Evolutionary conservation across 768 basidiomycete species (phyloP).

Genomic region (Vishniacozyma victoriae): DNA sequence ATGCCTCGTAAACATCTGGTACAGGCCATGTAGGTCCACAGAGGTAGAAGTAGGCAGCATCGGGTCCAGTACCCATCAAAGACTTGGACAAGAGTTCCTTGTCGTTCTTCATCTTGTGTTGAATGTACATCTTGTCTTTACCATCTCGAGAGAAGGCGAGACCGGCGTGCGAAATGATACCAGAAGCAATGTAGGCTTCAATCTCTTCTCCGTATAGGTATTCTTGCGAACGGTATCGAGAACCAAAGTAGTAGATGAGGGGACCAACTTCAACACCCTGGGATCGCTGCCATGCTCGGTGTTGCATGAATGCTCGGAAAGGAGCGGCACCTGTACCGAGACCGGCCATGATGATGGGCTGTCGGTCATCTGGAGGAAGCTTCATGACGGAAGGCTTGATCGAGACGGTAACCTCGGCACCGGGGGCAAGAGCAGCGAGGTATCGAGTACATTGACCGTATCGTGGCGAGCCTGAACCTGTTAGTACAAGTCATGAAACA

Average conservation of each 20-base stretch:
- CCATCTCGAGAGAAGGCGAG: constrained; percentile 95
- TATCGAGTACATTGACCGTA: constrained; percentile 97
- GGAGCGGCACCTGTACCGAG: constrained; percentile 95
- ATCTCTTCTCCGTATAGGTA: constrained; percentile 78
- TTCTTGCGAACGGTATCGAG: constrained; percentile 88
- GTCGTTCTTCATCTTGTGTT: constrained; percentile 95
- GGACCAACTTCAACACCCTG: constrained; percentile 81
- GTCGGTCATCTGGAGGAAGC: constrained; percentile 75
- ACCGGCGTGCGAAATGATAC: constrained; percentile 80
- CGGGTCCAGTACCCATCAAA: constrained; percentile 54
- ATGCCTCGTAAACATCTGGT: constrained; percentile 89
- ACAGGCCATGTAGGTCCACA: constrained; percentile 99
- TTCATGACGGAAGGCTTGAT: constrained; percentile 99
- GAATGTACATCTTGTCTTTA: constrained; percentile 91
- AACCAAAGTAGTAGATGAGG: constrained; percentile 96
- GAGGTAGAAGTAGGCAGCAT: constrained; percentile 69
- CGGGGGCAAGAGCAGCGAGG: constrained; percentile 71
- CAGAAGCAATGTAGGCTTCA: constrained; percentile 82
- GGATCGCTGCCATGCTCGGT: constrained; percentile 73
- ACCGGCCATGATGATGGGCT: constrained; percentile 97
- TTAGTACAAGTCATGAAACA: constrained; percentile 5
- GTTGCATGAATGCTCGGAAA: constrained; percentile 97
- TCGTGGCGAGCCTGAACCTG: constrained; percentile 58
- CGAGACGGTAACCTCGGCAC: constrained; percentile 92
- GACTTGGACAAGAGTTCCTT: constrained; percentile 67